Conservation (phyloP, 2,329 filamentous ascomycete genomes). For the Verticillium alfalfae region DNA sequence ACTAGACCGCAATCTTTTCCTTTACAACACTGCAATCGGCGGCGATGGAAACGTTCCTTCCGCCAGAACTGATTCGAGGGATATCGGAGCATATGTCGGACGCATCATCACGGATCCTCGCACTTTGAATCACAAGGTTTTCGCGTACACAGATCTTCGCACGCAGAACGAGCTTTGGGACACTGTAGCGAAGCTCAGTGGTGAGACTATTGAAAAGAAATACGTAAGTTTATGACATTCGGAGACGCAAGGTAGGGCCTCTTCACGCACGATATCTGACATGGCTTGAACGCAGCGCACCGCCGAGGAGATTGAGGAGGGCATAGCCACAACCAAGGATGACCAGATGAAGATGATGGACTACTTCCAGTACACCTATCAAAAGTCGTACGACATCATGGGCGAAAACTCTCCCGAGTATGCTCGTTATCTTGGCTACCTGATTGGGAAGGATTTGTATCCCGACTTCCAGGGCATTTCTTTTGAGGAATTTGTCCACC, state of each 20-base stretch:
- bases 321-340: not conserved
- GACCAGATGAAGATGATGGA: conserved; percentile 1
- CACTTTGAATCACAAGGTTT: conserved; percentile 47
- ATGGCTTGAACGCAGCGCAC: no score
- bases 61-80: conserved; percentile 39
- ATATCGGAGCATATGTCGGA: conserved; percentile 46
- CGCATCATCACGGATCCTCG: conserved; percentile 43
- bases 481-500: no score
- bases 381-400: conserved; percentile 37
- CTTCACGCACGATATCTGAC: no score
- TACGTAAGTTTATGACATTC: conserved; percentile 19
- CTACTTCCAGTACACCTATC: conserved; percentile 28
- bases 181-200: conserved; percentile 38
- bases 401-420: conserved; percentile 48
- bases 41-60: conserved; percentile 37
- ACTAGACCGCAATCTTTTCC: conserved; percentile 33
- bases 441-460: conserved; percentile 46
- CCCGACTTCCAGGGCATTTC: conserved; percentile 31
- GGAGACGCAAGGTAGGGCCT: no score
- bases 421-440: conserved; percentile 49
- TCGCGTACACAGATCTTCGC: conserved; percentile 38
- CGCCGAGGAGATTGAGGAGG: conserved; percentile 2
- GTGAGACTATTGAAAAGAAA: conserved; percentile 35
- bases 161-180: conserved; percentile 39
- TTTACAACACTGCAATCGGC: conserved; percentile 27